These are phyloP conservation scores for Annulohypoxylon truncatum DNA, from an alignment of 2,329 filamentous ascomycete genomes.

Conservation along the genomic window DNA sequence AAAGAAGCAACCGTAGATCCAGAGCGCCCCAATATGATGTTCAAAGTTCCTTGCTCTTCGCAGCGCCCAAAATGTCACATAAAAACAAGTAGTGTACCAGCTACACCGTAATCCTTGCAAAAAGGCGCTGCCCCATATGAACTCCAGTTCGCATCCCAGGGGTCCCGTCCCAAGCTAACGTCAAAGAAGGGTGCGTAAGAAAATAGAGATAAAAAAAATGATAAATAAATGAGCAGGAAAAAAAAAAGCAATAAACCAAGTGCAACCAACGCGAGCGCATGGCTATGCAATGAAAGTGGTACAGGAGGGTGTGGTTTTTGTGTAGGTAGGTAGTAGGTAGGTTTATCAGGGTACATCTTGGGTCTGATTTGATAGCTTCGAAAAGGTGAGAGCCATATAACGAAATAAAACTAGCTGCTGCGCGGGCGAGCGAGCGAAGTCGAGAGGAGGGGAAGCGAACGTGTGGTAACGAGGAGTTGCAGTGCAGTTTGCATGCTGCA, in stretches of 20 bases:
- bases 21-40: constrained; percentile 34
- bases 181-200: constrained; percentile 21
- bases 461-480: constrained; percentile 40
- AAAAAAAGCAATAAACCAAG: too few relatives aligned
- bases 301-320: constrained; percentile 11
- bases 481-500: constrained; percentile 41
- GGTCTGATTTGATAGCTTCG: not conserved
- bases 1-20: constrained; percentile 22
- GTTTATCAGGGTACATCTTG: constrained; percentile 14
- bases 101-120: constrained; percentile 31
- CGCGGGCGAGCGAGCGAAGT: constrained; percentile 23
- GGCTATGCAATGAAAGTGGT: constrained; percentile 35
- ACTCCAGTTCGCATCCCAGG: constrained; percentile 40
- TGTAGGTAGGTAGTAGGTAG: not conserved
- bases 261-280: constrained; percentile 24
- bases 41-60: constrained; percentile 32
- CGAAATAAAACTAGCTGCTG: not conserved
- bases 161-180: constrained; percentile 28
- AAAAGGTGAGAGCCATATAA: constrained; percentile 35
- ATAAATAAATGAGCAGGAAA: not conserved
- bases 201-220: not conserved
- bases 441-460: constrained; percentile 13
- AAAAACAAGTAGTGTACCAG: constrained; percentile 11
- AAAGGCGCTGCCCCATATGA: constrained; percentile 29
- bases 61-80: constrained; percentile 31